A percentile compares a stretch with the other conserved stretches of the same genome.
These are phyloP conservation scores for Epichloe gansuensis DNA, from an alignment of 2,329 filamentous ascomycete species.

Conservation along the genomic window DNA sequence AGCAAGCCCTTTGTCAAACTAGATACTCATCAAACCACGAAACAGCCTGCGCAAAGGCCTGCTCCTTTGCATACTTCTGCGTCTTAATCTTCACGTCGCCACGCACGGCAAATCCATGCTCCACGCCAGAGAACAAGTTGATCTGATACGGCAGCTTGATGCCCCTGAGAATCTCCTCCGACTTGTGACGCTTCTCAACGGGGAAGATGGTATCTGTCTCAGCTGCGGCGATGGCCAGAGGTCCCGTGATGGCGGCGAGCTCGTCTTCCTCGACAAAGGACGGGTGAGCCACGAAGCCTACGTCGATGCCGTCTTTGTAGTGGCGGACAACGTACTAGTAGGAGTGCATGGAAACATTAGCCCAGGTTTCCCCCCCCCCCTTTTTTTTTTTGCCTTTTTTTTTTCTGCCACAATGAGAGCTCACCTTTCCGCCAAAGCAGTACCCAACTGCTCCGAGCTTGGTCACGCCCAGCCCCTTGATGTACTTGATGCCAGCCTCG, in stretches of 20 bases:
- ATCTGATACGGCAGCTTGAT: conserved; percentile 51
- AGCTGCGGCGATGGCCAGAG: conserved; percentile 49
- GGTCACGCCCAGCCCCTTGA: conserved; percentile 39
- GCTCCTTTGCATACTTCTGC: conserved; percentile 61
- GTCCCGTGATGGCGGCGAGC: conserved; percentile 40
- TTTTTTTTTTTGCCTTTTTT: neutral
- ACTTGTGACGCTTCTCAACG: conserved; percentile 37
- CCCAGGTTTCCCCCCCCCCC: neutral
- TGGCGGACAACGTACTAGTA: conserved; percentile 55
- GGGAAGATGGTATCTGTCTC: conserved; percentile 50
- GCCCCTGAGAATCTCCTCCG: conserved; percentile 45
- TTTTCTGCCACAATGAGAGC: neutral
- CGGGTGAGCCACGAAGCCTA: conserved; percentile 51
- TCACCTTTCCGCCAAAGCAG: conserved; percentile 51
- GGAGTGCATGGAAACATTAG: neutral
- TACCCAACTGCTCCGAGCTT: conserved; percentile 47
- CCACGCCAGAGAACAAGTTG: conserved; percentile 52
- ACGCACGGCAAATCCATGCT: conserved; percentile 64
- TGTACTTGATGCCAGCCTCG: conserved; percentile 33
- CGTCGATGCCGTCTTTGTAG: conserved; percentile 42
- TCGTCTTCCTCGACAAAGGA: conserved; percentile 47
- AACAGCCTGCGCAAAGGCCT: conserved; percentile 64
- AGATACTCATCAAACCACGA: conserved; percentile 52
- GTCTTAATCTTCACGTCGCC: conserved; percentile 38
- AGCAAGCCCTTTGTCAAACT: neutral